Percentiles rank a stretch among this genome's conserved stretches.
These are phyloP conservation scores for Colletotrichum chlorophyti DNA, from an alignment of 2,329 filamentous ascomycete genomes.

Conservation along the genomic window DNA sequence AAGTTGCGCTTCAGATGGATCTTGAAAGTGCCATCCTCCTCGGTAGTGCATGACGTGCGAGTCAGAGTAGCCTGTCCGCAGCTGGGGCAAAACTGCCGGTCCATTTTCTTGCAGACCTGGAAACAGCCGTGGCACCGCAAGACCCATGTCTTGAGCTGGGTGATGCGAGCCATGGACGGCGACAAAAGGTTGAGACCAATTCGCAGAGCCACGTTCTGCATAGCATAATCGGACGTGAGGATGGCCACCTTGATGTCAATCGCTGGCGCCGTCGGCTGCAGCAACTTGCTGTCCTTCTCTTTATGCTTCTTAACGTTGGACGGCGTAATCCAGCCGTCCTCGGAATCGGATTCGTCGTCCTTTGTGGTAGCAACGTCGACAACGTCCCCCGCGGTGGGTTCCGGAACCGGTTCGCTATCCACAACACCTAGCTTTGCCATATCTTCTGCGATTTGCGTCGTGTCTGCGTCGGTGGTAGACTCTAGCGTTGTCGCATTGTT, in stretches of 20 bases:
- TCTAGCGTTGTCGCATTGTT: constrained; percentile 2
- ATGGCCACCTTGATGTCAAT: constrained; percentile 84
- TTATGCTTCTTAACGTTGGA: constrained; percentile 89
- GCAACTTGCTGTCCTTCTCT: constrained; percentile 63
- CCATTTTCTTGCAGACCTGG: constrained; percentile 80
- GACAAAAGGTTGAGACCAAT: constrained; percentile 94
- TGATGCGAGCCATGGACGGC: constrained; percentile 79
- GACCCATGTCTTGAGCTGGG: constrained; percentile 85
- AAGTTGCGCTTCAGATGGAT: constrained; percentile 93
- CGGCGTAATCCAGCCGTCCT: constrained; percentile 92
- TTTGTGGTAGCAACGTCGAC: constrained; percentile 33
- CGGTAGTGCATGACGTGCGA: constrained; percentile 84
- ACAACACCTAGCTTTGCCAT: constrained; percentile 29
- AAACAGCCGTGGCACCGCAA: constrained; percentile 96
- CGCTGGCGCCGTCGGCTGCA: constrained; percentile 44
- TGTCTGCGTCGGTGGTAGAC: constrained; percentile 12
- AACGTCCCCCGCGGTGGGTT: constrained; percentile 27
- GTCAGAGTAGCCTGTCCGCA: constrained; percentile 90
- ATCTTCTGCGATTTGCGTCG: constrained; percentile 2
- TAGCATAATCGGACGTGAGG: constrained; percentile 93
- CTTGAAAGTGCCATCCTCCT: constrained; percentile 79
- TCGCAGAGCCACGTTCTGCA: constrained; percentile 95
- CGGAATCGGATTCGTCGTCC: constrained; percentile 57
- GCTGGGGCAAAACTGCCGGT: constrained; percentile 88
- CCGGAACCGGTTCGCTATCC: constrained; percentile 9